These are phyloP conservation scores for Coemansia guatemalensis DNA, from an alignment of 192 early-diverging fungal species.

Conservation along the genomic window DNA sequence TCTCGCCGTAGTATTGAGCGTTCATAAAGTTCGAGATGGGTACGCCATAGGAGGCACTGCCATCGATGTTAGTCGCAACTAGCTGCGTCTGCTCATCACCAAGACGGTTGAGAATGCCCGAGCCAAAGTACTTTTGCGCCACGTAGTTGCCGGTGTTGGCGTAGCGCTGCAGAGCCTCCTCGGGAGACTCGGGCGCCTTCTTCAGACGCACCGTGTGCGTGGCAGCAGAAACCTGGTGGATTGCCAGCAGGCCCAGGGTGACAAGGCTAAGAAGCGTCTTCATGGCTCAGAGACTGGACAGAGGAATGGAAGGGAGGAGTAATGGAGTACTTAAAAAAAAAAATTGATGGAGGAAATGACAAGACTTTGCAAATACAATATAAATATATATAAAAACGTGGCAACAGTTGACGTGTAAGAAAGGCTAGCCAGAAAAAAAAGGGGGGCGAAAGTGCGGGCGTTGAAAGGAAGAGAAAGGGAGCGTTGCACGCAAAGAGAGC, in stretches of 20 bases:
- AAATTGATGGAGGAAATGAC: slow-evolving; percentile 2
- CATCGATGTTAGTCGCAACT: slow-evolving; percentile 56
- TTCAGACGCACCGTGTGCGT: slow-evolving; percentile 57
- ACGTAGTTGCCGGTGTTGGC: slow-evolving; percentile 65
- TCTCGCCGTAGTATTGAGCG: slow-evolving; percentile 94
- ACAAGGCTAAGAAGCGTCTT: slow-evolving; percentile 36
- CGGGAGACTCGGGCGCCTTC: slow-evolving; percentile 63
- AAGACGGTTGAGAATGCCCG: slow-evolving; percentile 24
- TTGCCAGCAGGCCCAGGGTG: slow-evolving; percentile 39
- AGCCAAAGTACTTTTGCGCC: slow-evolving; percentile 77
- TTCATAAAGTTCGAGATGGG: slow-evolving; percentile 93
- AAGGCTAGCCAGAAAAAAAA: neutral
- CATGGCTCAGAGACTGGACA: slow-evolving; percentile 16
- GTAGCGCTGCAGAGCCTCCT: slow-evolving; percentile 62
- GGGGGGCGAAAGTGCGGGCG: too few relatives aligned
- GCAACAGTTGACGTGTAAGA: neutral
- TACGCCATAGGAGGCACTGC: slow-evolving; percentile 63
- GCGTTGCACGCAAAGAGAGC: neutral
- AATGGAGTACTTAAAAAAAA: neutral
- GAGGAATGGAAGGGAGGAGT: slow-evolving; percentile 1
- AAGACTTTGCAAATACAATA: neutral
- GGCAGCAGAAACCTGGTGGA: slow-evolving; percentile 16
- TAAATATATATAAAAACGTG: slow-evolving; percentile 5
- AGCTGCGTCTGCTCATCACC: slow-evolving; percentile 47
- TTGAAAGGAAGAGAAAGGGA: neutral